A percentile compares a stretch with the other conserved stretches of the same genome.
These are phyloP conservation scores for Calophaca sinica DNA, from an alignment of 306 rosid genomes.

Conservation along the genomic window DNA sequence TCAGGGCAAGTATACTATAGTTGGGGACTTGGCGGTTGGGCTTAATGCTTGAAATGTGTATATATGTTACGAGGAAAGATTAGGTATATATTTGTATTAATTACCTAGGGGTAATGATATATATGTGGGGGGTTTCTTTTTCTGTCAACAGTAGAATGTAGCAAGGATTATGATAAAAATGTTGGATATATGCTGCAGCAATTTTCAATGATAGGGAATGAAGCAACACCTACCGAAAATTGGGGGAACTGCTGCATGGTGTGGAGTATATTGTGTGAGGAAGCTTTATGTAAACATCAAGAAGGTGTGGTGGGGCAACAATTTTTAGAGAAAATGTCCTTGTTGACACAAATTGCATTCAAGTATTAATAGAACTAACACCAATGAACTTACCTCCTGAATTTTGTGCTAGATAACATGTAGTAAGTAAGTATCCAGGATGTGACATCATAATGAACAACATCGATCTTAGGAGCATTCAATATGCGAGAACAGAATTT, in stretches of 20 bases:
- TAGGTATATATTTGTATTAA: too few relatives aligned
- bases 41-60: not conserved
- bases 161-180: too few relatives aligned
- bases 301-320: constrained; percentile 17
- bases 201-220: constrained; percentile 11
- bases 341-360: not conserved
- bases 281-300: constrained; percentile 18
- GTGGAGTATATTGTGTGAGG: constrained; percentile 38
- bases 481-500: too few relatives aligned
- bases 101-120: too few relatives aligned
- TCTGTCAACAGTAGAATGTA: too few relatives aligned
- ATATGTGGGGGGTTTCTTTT: too few relatives aligned
- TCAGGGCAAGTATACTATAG: not conserved
- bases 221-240: not conserved
- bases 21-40: constrained; percentile 15
- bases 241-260: constrained; percentile 14
- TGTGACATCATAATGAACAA: constrained; percentile 18
- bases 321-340: constrained; percentile 27
- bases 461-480: not conserved
- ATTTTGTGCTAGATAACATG: not conserved
- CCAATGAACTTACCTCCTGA: not conserved
- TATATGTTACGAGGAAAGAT: not conserved
- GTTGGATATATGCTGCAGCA: not conserved
- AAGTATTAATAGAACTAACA: not conserved
- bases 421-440: not conserved